Base-by-base conservation (phyloP, 306 rosid species). In the Trifolium repens region DNA sequence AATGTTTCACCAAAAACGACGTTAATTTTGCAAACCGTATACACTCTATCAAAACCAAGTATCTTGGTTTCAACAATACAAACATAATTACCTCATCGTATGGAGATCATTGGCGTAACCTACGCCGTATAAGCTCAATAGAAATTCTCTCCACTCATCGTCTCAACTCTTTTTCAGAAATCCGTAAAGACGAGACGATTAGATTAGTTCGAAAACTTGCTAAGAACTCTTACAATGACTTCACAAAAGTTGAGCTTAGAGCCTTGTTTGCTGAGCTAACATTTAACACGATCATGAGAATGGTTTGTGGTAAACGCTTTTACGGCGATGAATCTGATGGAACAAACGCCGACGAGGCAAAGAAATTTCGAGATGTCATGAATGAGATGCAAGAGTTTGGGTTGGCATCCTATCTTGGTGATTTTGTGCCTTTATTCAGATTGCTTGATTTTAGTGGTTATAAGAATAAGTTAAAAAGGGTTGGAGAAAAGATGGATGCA, bases 31-130 rank as follows among this genome's bases (percentile, higher is more conserved):
- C 92, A 0, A 84, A 86, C 72, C 96, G 96, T 7, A 53, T 85
- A 0, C 73, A 3, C 9, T 30, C 80, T 1, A 15, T 10, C 37
- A 14, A 43, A 22, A 76, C 74, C 52, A 88, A 92, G 80, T 71
- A 85, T 79, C 0, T 90, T 0, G 85, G 50, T 50, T 92, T 79
- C 66, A 55, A 89, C 84, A 8, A 70, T 71, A 87, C 93, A 70
- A 72, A 54, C 2, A 0, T 92, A 0, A 1, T 58, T 0, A 0
- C 32, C 1, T 1, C 97, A 1, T 62, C 91, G 1, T 85, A 90
- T 47, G 96, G 96, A 5, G 96, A 90, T 22, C 93, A 87, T 68
- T 92, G 97, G 97, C 93, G 93, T 17, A 92, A 88, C 85, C 53
- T 88, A 1, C 97, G 96, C n/a, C 93, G 93, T 24, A 85, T 92